Percentiles rank a stretch among this genome's conserved stretches.
phyloP scores from a whole-genome alignment of 2,329 filamentous ascomycete species.

The Ceratocystis destructans region DNA sequence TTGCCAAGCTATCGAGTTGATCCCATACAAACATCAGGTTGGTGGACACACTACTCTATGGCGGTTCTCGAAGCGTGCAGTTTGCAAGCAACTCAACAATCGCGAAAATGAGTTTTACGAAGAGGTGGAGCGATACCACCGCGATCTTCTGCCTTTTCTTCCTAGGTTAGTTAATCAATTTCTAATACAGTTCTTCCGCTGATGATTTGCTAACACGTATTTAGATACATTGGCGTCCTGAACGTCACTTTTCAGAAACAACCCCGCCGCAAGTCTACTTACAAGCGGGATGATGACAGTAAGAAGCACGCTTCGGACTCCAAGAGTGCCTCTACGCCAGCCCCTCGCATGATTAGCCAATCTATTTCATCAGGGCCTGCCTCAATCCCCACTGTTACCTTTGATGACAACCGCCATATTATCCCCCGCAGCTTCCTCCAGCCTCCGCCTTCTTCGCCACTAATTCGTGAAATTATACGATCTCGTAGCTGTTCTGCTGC shows the following conservation, averaged over 20 bases:
- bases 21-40: slow-evolving; percentile 94
- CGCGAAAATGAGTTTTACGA: slow-evolving; percentile 98
- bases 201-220: not conserved
- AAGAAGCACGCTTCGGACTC: slow-evolving; percentile 19
- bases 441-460: slow-evolving; percentile 26
- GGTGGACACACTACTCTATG: slow-evolving; percentile 94
- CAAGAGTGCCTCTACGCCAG: slow-evolving; percentile 1
- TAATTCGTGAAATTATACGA: slow-evolving; percentile 18
- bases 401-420: slow-evolving; percentile 89
- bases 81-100: slow-evolving; percentile 97
- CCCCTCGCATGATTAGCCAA: slow-evolving; percentile 47
- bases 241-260: slow-evolving; percentile 92
- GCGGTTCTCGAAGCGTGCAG: slow-evolving; percentile 84
- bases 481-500: slow-evolving; percentile 17
- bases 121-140: slow-evolving; percentile 80
- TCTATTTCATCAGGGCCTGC: slow-evolving; percentile 49
- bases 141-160: slow-evolving; percentile 77
- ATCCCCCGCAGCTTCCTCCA: slow-evolving; percentile 72
- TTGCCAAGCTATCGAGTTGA: slow-evolving; percentile 83
- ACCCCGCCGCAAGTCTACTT: slow-evolving; percentile 48
- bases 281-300: slow-evolving; percentile 36
- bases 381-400: slow-evolving; percentile 75
- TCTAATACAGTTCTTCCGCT: not conserved
- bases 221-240: slow-evolving; percentile 86
- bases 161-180: slow-evolving; percentile 49